These are phyloP conservation scores for Apiotrichum veenhuisii DNA, from an alignment of 1,284 basidiomycete genomes.

Conservation along the genomic window DNA sequence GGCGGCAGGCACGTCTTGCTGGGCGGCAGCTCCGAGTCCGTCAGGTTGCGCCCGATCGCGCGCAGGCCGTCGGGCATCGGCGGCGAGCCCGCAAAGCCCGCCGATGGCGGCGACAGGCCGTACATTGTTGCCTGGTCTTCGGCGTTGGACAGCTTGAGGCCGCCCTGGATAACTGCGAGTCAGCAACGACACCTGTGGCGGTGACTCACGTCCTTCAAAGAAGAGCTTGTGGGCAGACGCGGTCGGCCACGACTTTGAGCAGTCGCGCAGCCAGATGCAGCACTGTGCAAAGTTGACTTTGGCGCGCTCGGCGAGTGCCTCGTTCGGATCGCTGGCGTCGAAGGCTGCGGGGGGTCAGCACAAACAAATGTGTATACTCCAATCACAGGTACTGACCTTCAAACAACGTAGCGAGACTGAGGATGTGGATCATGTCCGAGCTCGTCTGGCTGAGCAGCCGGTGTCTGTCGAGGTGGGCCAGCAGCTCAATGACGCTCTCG, in stretches of 20 bases:
- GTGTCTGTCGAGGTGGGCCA: constrained; percentile 33
- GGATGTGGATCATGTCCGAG: constrained; percentile 42
- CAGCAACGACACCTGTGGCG: not conserved
- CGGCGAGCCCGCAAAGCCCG: constrained; percentile 1
- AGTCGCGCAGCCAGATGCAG: constrained; percentile 42
- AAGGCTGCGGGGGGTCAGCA: constrained; percentile 13
- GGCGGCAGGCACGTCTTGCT: constrained; percentile 5
- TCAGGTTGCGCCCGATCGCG: constrained; percentile 21
- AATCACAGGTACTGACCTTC: constrained; percentile 10
- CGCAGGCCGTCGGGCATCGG: constrained; percentile 16
- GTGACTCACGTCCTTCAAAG: constrained; percentile 32
- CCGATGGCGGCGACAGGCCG: not conserved
- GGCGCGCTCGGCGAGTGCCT: constrained; percentile 23
- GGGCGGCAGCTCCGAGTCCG: constrained; percentile 2
- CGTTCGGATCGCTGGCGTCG: constrained; percentile 24
- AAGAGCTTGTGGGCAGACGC: constrained; percentile 43
- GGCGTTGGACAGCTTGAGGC: constrained; percentile 21
- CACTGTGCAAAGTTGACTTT: constrained; percentile 43
- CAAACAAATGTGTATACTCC: too few species aligned
- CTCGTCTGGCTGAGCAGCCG: constrained; percentile 31
- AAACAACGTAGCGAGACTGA: constrained; percentile 38
- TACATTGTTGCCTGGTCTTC: not conserved
- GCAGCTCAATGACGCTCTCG: constrained; percentile 32
- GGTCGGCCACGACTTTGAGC: constrained; percentile 38
- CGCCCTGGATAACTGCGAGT: constrained; percentile 32